Base-by-base conservation (phyloP, 768 basidiomycete species). In the Panaeolus cyanescens region DNA sequence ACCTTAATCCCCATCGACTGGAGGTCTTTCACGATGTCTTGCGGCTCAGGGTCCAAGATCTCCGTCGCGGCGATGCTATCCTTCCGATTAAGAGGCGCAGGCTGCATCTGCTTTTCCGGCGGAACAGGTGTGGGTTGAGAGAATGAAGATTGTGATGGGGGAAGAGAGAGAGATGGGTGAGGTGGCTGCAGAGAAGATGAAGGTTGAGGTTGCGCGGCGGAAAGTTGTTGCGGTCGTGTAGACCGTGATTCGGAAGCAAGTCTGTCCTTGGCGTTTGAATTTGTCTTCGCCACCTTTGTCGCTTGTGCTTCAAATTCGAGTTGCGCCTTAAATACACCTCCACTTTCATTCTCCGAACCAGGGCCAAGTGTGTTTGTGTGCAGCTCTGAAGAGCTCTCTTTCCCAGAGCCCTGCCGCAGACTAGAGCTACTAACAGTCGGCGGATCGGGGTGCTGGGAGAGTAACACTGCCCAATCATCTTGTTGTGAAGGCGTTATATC, bases 1-100 rank as follows among this genome's bases (percentile, higher is more conserved):
- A 79, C 71, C 69, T 77, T 79, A 70, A 81, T 75, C 20, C 71
- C 75, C 3, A 62, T 69, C n/a, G 36, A 32, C 3, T 70, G 58
- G 10, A 79, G 64, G 8, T 67, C 59, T 4, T 62, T 59, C 4
- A 71, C 65, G 30, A 79, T 70, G 31, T 70, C 70, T 37, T 78
- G 76, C 4, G 74, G 72, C 32, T 76, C 74, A 4, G 75, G 74
- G 54, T 79, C 75, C 17, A 73, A 64, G 15, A 78, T 58, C 54
- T 80, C 79, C 1, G 80, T 80, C 2, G 75, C 72, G 0, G 72
- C 70, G 13, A 50, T 28, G 30, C 45, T 50, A 1, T 9, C 10
- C 30, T 50, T 50, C 45, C 45, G 45, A 10, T 28, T 28, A 2
- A 50, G 25, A 7, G 25, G 45, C 10, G 4, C 45, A 2, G 22